Percentiles rank a stretch among this genome's conserved stretches.
These are phyloP conservation scores for Oryza meridionalis DNA, from an alignment of 176 grass and related monocot genomes.

Conservation along the genomic window DNA sequence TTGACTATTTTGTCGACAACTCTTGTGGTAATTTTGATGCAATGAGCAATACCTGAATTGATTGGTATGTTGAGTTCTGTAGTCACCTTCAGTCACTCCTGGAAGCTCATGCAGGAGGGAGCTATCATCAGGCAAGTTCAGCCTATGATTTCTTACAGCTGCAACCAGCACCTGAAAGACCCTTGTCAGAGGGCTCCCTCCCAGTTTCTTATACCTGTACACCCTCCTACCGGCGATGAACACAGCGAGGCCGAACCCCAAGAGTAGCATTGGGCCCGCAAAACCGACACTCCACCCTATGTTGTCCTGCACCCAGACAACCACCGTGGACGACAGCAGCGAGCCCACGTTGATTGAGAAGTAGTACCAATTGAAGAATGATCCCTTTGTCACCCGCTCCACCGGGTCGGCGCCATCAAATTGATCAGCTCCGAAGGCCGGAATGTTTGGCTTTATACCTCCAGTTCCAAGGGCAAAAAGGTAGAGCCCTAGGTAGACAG, in stretches of 20 bases:
- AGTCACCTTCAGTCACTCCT: too few species aligned
- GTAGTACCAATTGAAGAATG: slow-evolving; percentile 61
- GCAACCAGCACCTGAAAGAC: too few species aligned
- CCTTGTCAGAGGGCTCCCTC: slow-evolving; percentile 44
- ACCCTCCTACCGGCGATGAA: slow-evolving; percentile 22
- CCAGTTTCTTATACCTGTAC: slow-evolving; percentile 13
- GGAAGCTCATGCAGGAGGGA: too few species aligned
- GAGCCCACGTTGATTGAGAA: slow-evolving; percentile 36
- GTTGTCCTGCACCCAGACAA: slow-evolving; percentile 57
- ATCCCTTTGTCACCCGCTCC: slow-evolving; percentile 40
- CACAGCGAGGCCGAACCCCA: background rate
- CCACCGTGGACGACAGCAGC: slow-evolving; percentile 26
- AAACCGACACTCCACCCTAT: slow-evolving; percentile 47
- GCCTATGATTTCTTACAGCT: too few species aligned
- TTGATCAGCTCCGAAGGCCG: slow-evolving; percentile 46
- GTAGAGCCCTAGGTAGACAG: slow-evolving; percentile 46
- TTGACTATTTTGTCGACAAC: too few species aligned
- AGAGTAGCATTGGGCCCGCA: background rate
- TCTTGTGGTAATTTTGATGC: too few species aligned
- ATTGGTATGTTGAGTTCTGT: too few species aligned
- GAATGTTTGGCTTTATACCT: slow-evolving; percentile 50
- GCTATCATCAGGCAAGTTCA: too few species aligned
- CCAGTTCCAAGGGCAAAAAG: slow-evolving; percentile 35
- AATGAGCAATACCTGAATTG: too few species aligned
- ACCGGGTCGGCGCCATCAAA: slow-evolving; percentile 42